A percentile compares a stretch with the other conserved stretches of the same genome.
phyloP scores from a whole-genome alignment of 257 asterid species.

The Plantago elongata region DNA sequence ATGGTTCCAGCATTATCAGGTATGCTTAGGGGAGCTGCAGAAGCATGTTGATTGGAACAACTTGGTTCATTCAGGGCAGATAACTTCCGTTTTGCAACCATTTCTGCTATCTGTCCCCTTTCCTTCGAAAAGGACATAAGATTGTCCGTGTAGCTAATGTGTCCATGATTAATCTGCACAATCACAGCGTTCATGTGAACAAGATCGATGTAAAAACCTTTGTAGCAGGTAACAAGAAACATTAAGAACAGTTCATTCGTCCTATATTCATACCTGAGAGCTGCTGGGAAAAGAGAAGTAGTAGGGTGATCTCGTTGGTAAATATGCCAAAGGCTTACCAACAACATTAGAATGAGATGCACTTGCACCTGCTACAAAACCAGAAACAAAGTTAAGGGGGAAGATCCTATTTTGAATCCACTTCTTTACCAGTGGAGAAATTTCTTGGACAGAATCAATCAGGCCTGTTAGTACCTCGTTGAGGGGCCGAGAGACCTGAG shows the following conservation, averaged over 20 bases:
- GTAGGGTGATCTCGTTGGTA: slow-evolving; percentile 11
- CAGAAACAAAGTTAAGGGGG: not conserved
- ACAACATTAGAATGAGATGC: slow-evolving; percentile 18
- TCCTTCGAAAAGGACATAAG: slow-evolving; percentile 46
- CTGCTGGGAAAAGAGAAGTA: slow-evolving; percentile 12
- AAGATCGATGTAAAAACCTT: not conserved
- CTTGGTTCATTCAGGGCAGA: slow-evolving; percentile 18
- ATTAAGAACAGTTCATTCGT: not conserved
- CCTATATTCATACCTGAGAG: slow-evolving; percentile 28
- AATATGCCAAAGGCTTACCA: slow-evolving; percentile 42
- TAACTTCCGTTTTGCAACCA: slow-evolving; percentile 52
- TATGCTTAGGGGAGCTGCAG: too few species aligned
- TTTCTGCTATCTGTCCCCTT: slow-evolving; percentile 64
- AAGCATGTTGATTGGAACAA: not conserved
- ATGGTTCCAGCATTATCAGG: too few species aligned
- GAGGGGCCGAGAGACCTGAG: slow-evolving; percentile 23
- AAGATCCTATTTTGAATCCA: not conserved
- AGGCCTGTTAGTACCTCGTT: slow-evolving; percentile 13
- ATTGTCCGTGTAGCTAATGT: slow-evolving; percentile 48
- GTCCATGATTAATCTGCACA: slow-evolving; percentile 35
- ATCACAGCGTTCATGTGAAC: not conserved
- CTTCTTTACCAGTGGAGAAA: slow-evolving; percentile 25
- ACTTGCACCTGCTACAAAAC: slow-evolving; percentile 28
- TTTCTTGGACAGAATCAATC: slow-evolving; percentile 14
- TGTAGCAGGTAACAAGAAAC: not conserved